Base-by-base conservation (phyloP, 768 basidiomycete species). In the Dacryopinax spathularia region DNA sequence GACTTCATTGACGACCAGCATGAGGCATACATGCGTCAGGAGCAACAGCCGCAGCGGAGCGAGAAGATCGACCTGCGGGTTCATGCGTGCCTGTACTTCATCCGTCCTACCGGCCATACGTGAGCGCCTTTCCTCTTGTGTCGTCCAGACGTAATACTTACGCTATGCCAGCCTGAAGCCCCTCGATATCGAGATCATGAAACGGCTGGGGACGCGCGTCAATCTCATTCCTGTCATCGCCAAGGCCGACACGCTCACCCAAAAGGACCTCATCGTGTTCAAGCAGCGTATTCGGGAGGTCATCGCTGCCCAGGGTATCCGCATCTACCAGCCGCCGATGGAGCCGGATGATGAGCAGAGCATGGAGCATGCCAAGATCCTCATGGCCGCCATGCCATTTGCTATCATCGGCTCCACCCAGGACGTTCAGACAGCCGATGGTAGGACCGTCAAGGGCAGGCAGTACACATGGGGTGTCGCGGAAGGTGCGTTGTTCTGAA, bases 391-490 rank as follows among this genome's bases (percentile, higher is more conserved):
- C 15, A 95, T 96, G 77, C 96, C 96, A 0, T 98, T 97, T 79
- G 96, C 94, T 22, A 97, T 99, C 75, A 98, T 99, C 70, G 96
- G 96, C 33, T 92, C 89, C 25, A 97, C 91, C 0, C 86, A 94
- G 72, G 95, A 99, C 68, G 95, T 99, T 56, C 82, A 83, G 70
- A 97, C 91, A 2, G 77, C 80, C 25, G 95, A 98, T 72, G 96
- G 96, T 12, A 84, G 93, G 64, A 76, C 84, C 34, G 96, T 99
- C 72, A 98, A 98, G 77, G 96, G 96, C 48, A 86, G 96, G 70
- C 91, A 98, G 75, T 99, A 99, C 73, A 84, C 95, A 15, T 99
- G 96, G 96, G 96, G 96, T 80, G 93, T 99, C n/a, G 96, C 96
- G 9, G 96, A 99, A 80, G 91, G 91, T 91, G 37, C 60, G 79